Evolutionary conservation across 148 eudicot species (phyloP).

Genomic region (Salicornia ramosissima): DNA sequence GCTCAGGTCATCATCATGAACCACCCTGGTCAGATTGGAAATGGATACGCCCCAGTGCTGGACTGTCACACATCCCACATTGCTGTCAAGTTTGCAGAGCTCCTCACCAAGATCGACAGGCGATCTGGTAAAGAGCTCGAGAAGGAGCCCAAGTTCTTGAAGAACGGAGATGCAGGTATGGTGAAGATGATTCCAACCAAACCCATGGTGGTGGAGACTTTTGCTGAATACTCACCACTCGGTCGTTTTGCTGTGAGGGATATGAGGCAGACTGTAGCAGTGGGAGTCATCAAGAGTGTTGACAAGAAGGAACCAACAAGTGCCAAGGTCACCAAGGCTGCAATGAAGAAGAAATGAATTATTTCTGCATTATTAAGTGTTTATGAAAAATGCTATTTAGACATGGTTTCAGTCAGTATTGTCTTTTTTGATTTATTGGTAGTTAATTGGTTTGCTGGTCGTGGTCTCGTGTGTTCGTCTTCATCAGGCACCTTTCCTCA

Average conservation of each 20-base stretch:
- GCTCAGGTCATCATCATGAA: conserved; percentile 51
- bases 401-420: conserved; percentile 5
- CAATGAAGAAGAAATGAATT: conserved; percentile 35
- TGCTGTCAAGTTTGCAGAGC: conserved; percentile 46
- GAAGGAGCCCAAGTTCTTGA: conserved; percentile 48
- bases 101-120: conserved; percentile 43
- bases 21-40: conserved; percentile 50
- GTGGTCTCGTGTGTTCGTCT: neutral
- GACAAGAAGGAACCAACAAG: conserved; percentile 51
- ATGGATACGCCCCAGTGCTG: conserved; percentile 42
- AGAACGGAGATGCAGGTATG: conserved; percentile 43
- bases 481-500: conserved; percentile 16
- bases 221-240: conserved; percentile 41
- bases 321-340: conserved; percentile 50
- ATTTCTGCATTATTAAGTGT: neutral
- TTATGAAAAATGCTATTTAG: neutral
- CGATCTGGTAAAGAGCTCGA: conserved; percentile 47
- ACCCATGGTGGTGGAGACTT: conserved; percentile 51
- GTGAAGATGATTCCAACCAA: conserved; percentile 50
- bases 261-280: conserved; percentile 51
- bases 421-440: conserved; percentile 1
- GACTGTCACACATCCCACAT: conserved; percentile 53
- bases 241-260: conserved; percentile 45
- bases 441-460: neutral
- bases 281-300: conserved; percentile 45